Percentiles rank a stretch among this genome's conserved stretches.
Conservation (phyloP, 208 protist genomes). For the Acanthamoeba healyi region DNA sequence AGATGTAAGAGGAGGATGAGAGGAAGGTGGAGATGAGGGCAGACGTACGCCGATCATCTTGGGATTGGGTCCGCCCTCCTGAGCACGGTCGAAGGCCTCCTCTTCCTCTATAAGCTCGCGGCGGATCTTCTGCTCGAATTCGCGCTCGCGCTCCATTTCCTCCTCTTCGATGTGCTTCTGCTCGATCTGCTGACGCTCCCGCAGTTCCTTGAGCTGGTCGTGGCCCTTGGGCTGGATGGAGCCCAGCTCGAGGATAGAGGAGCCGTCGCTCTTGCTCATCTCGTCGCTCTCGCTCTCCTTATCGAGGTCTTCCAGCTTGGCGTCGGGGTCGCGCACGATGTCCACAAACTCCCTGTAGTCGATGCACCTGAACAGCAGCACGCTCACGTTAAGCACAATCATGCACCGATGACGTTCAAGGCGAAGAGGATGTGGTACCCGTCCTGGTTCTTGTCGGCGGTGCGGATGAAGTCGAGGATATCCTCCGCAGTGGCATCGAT, state of each 20-base stretch:
- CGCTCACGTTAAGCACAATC: too few relatives aligned
- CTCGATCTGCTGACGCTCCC: conserved; percentile 29
- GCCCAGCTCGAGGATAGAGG: conserved; percentile 7
- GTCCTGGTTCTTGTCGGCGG: conserved; percentile 70
- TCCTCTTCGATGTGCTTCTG: conserved; percentile 68
- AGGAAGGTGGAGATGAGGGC: neutral
- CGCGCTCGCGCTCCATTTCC: conserved; percentile 57
- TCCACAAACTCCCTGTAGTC: conserved; percentile 69
- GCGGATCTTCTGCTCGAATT: conserved; percentile 73
- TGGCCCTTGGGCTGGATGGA: conserved; percentile 60
- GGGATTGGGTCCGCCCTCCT: conserved; percentile 62
- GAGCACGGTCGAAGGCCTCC: conserved; percentile 50
- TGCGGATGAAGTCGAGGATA: conserved; percentile 72
- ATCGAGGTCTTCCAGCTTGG: conserved; percentile 71
- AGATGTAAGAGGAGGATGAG: neutral
- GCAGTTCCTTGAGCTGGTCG: conserved; percentile 36
- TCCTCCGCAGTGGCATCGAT: conserved; percentile 65
- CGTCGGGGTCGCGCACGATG: conserved; percentile 70
- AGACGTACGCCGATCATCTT: conserved; percentile 57
- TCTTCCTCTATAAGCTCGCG: conserved; percentile 67
- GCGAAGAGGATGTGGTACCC: neutral
- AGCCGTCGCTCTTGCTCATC: conserved; percentile 15
- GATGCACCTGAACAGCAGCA: conserved; percentile 50
- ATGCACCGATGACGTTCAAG: too few relatives aligned
- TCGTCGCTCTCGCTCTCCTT: conserved; percentile 66